Percentiles rank a stretch among this genome's conserved stretches.
These are phyloP conservation scores for Saccharomyces hybrid DNA, from an alignment of 1,139 yeast species.

Conservation along the genomic window DNA sequence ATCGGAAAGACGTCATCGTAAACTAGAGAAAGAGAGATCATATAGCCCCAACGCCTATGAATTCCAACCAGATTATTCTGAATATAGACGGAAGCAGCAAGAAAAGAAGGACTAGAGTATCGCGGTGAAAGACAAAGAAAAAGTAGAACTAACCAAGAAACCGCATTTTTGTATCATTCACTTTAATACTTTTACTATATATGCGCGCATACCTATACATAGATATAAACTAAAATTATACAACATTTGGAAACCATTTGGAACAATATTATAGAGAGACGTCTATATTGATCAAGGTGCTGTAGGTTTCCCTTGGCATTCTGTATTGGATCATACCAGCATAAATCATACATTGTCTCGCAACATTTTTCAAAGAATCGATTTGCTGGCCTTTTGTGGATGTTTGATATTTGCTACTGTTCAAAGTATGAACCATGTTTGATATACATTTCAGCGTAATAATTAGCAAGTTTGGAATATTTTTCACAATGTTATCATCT, in stretches of 20 bases:
- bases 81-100: constrained; percentile 10
- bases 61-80: constrained; percentile 54
- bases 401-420: constrained; percentile 36
- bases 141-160: not conserved
- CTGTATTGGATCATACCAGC: constrained; percentile 94
- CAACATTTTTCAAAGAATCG: constrained; percentile 52
- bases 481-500: constrained; percentile 67
- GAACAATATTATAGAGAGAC: constrained; percentile 30
- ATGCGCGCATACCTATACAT: not conserved
- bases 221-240: not conserved
- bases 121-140: not conserved
- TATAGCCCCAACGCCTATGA: constrained; percentile 66
- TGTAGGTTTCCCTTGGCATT: constrained; percentile 88
- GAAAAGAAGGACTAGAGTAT: not conserved
- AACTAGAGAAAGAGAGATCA: constrained; percentile 20
- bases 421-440: constrained; percentile 45
- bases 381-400: constrained; percentile 48
- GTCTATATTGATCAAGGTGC: constrained; percentile 65
- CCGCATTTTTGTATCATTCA: not conserved
- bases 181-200: not conserved
- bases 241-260: not conserved
- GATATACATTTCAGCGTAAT: constrained; percentile 77
- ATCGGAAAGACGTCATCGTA: constrained; percentile 28
- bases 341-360: constrained; percentile 84
- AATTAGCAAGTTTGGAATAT: constrained; percentile 70